Conservation (phyloP, 164 flowering plant species). For the Annona squamosa region DNA sequence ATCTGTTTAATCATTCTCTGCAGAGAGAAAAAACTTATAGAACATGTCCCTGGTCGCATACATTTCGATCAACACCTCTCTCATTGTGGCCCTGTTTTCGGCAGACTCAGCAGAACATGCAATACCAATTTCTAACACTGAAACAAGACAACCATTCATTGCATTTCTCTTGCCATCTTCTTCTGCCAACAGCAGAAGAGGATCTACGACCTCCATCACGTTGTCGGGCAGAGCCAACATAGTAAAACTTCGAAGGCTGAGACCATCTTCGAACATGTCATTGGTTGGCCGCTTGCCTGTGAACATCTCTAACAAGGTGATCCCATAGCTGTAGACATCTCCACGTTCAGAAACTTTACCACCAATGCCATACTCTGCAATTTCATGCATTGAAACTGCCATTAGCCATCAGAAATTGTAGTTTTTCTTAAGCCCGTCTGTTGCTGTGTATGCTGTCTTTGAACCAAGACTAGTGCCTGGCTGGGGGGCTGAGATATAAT, state of each 20-base stretch:
- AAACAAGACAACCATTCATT: background rate
- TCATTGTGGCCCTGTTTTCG: background rate
- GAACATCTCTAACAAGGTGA: background rate
- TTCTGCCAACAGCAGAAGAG: background rate
- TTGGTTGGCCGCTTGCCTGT: background rate
- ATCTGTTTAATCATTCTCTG: too few relatives aligned
- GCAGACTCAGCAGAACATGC: background rate
- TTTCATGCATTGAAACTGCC: background rate
- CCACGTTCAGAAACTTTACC: background rate
- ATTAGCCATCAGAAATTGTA: too few relatives aligned
- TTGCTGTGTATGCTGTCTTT: too few relatives aligned
- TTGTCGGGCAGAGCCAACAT: background rate
- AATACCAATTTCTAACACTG: background rate
- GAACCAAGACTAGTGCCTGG: too few relatives aligned
- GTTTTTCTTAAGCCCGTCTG: too few relatives aligned
- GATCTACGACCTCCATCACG: conserved; percentile 1
- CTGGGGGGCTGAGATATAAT: background rate
- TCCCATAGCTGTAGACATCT: conserved; percentile 3
- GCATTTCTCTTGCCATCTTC: background rate
- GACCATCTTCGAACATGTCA: background rate
- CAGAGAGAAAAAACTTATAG: too few relatives aligned
- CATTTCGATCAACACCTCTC: background rate
- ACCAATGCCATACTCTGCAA: conserved; percentile 3
- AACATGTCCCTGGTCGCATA: background rate
- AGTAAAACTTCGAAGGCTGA: background rate